phyloP scores from a whole-genome alignment of 2,329 filamentous ascomycete genomes.

The Fusarium subglutinans region DNA sequence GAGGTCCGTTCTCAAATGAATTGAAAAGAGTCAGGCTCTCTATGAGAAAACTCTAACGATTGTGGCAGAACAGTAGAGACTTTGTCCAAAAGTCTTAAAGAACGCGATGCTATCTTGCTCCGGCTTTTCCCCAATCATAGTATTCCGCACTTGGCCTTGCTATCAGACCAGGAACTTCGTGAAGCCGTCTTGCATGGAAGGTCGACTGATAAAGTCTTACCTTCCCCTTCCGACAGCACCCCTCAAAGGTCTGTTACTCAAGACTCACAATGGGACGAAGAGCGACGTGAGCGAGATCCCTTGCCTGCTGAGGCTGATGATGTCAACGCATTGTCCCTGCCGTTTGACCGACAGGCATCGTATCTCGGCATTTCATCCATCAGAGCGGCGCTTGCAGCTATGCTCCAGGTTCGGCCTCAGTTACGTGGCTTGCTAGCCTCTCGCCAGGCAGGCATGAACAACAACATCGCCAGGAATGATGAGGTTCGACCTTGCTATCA shows the following conservation, averaged over 20 bases:
- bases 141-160: not conserved
- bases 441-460: not conserved
- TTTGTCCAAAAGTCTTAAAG: not conserved
- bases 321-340: conserved; percentile 5
- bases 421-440: not conserved
- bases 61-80: not conserved
- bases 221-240: not conserved
- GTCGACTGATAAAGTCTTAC: not conserved
- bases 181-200: not conserved
- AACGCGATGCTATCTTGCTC: not conserved
- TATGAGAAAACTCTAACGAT: not conserved
- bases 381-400: conserved; percentile 3
- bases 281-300: not conserved
- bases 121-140: not conserved
- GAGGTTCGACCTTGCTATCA: not conserved
- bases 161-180: conserved; percentile 1
- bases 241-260: not conserved
- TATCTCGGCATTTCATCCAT: conserved; percentile 8
- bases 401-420: conserved; percentile 1
- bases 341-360: not conserved
- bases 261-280: not conserved
- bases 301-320: conserved; percentile 6
- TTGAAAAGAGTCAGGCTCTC: not conserved
- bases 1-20: not conserved
- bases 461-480: not conserved